A percentile compares a stretch with the other conserved stretches of the same genome.
Conservation (phyloP, 805 yeast species). For the Candida broadrunensis region DNA sequence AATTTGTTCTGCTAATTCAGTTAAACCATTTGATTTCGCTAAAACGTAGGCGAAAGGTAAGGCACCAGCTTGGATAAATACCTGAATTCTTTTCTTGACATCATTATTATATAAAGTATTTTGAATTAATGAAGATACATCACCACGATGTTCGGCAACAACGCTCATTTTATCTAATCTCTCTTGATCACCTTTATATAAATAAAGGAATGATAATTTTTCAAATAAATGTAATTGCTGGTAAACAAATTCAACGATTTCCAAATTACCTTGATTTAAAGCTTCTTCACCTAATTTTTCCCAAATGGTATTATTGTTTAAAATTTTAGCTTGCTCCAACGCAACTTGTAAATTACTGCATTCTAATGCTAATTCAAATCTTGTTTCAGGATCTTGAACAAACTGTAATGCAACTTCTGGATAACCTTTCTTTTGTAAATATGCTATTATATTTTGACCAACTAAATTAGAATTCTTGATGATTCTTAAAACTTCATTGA, state of each 20-base stretch:
- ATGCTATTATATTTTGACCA: conserved; percentile 95
- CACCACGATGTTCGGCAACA: conserved; percentile 87
- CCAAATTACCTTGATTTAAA: conserved; percentile 81
- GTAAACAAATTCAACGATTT: conserved; percentile 79
- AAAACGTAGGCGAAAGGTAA: conserved; percentile 88
- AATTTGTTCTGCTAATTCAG: conserved; percentile 69
- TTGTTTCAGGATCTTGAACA: conserved; percentile 93
- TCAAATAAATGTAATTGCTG: conserved; percentile 87
- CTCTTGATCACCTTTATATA: conserved; percentile 74
- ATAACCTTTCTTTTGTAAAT: conserved; percentile 89
- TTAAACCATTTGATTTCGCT: conserved; percentile 83
- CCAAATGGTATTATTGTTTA: conserved; percentile 73
- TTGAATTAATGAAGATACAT: conserved; percentile 73
- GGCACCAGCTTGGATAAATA: conserved; percentile 75
- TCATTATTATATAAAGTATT: conserved; percentile 78
- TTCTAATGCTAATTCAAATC: conserved; percentile 93
- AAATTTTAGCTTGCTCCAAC: conserved; percentile 77
- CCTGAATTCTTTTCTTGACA: conserved; percentile 68
- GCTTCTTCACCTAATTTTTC: conserved; percentile 83
- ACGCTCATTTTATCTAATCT: conserved; percentile 81
- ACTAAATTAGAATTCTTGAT: conserved; percentile 87
- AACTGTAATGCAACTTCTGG: conserved; percentile 97
- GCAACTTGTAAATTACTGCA: conserved; percentile 88
- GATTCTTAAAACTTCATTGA: conserved; percentile 85
- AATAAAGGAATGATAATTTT: conserved; percentile 83